These are phyloP conservation scores for Ulota crispa DNA, from an alignment of 225 moss, liverwort and hornwort genomes.

Conservation along the genomic window DNA sequence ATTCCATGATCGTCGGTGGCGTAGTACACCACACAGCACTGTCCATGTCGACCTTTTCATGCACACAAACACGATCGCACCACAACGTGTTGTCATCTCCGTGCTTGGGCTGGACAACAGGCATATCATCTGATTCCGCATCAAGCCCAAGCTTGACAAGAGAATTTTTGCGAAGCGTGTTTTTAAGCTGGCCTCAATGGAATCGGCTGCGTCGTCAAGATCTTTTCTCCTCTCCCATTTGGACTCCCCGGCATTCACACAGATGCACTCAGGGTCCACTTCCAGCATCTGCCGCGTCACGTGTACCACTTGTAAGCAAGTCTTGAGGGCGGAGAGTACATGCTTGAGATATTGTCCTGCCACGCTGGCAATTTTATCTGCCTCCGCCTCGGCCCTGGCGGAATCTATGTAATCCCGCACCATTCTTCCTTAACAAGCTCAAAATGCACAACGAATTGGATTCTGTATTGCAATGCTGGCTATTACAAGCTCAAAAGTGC, in stretches of 20 bases:
- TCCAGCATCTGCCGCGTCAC: constrained; percentile 23
- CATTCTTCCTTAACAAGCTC: too few relatives aligned
- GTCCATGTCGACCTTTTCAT: constrained; percentile 43
- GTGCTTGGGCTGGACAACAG: neutral
- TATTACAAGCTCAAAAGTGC: too few relatives aligned
- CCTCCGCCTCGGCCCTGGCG: too few relatives aligned
- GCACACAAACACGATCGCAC: constrained; percentile 37
- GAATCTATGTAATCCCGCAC: neutral
- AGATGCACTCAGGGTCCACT: constrained; percentile 28
- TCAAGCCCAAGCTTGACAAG: neutral
- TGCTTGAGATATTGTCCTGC: constrained; percentile 30
- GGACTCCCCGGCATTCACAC: neutral
- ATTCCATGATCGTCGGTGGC: constrained; percentile 31
- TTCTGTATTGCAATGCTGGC: too few relatives aligned
- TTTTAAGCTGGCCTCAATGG: neutral
- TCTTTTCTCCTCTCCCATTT: constrained; percentile 24
- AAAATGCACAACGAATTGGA: too few relatives aligned
- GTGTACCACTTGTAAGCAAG: constrained; percentile 25
- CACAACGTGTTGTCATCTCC: constrained; percentile 19
- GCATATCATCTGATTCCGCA: neutral
- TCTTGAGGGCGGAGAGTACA: constrained; percentile 14
- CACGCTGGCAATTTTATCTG: too few relatives aligned
- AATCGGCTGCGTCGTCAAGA: neutral
- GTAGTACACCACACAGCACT: constrained; percentile 28
- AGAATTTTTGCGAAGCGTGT: too few relatives aligned